Evolutionary conservation across 2,329 filamentous ascomycete genomes (phyloP), one percentile per base, ranked within the genome.

Genomic region (Gyromitra esculenta): DNA sequence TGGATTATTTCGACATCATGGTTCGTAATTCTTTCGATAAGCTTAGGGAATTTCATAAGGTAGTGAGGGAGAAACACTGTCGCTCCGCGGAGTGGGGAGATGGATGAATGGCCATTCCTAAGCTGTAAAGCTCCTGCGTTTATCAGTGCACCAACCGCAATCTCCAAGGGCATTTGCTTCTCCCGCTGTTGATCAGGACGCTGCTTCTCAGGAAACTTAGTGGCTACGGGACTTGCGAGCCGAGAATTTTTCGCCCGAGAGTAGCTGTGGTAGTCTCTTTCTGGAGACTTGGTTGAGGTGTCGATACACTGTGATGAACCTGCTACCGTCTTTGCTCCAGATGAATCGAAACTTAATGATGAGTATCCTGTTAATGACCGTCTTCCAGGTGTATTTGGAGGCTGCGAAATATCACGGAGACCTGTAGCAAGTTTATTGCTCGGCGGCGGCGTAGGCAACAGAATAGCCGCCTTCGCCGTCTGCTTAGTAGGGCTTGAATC

Each of bases 41-140:
- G 60, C 45, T 76, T 63, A 2, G 69, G 62, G 21, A 76, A 76
- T 48, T 76, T 76, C 18, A 66, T 52, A 8, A 76, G 60, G 45
- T 72, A 76, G 7, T 67, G 68, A 18, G 67, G 67, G 13, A 76
- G 43, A 9, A 72, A 73, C 5, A 76, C 62, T 13, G 60, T 67
- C n/a, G 73, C 68, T 6, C 39, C 50, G 0, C 21, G n/a, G 11
- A 76, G 52, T 11, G 73, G 73, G 43, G 68, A 76, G 31, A 62
- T 48, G 1, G 67, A 59, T 31, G 69, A 70, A 31, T 75, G 72
- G 13, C 72, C 59, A 21, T 75, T 75, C 21, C 31, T 64, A 13
- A 65, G 52, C n/a, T 64, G 35, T 13, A 31, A 8, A 13, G 41
- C 5, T 9, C 37, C 72, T 4, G 13, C 1, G 52, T 6, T 35